Evolutionary conservation across 768 basidiomycete species (phyloP), one percentile per base, ranked within the genome.

Genomic region (Leccinum fibrillosum): DNA sequence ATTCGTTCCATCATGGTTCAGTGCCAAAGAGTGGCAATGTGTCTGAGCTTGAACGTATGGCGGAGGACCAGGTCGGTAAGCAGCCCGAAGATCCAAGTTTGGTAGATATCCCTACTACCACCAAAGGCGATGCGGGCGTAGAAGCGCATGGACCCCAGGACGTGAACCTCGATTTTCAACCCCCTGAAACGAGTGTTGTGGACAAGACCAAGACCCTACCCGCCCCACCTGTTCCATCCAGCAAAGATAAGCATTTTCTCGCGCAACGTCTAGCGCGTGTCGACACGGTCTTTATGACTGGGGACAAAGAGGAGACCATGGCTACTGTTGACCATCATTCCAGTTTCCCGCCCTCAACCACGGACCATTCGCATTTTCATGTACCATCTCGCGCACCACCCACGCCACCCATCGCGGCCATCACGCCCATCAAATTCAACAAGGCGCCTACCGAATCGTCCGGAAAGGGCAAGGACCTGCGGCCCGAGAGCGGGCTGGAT

Each of bases 31-130:
- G 66, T n/a, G 50, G 60, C 4, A 68, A 83, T n/a, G 88, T 92
- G 7, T 82, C 83, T 58, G 76, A 80, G 59, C 76, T 92, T 53
- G 91, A 92, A 73, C 78, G 80, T 69, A 84, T 93, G 78, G 90
- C 87, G 0, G 86, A 83, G 1, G 86, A 83, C 32, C 80, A 80
- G 56, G 84, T 82, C 1, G 79, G 67, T 17, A 65, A 60, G 53
- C 61, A 62, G 21, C 63, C 61, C 8, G 49, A 57, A 21, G 65
- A 76, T 60, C 63, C 73, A 54, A 72, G 70, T 49, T 59, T 55
- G 39, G n/a, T 42, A 52, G 64, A 69, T 61, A 54, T 64, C 13
- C 62, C 61, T 42, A n/a, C 39, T 8, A 17, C 37, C 9, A 42
- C 9, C 2, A 47, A 64, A 59, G 62, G 61, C 70, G 58, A 64